A percentile compares a stretch with the other conserved stretches of the same genome.
phyloP scores from a whole-genome alignment of 2,329 filamentous ascomycete genomes.

The Penicillium vulpinum region DNA sequence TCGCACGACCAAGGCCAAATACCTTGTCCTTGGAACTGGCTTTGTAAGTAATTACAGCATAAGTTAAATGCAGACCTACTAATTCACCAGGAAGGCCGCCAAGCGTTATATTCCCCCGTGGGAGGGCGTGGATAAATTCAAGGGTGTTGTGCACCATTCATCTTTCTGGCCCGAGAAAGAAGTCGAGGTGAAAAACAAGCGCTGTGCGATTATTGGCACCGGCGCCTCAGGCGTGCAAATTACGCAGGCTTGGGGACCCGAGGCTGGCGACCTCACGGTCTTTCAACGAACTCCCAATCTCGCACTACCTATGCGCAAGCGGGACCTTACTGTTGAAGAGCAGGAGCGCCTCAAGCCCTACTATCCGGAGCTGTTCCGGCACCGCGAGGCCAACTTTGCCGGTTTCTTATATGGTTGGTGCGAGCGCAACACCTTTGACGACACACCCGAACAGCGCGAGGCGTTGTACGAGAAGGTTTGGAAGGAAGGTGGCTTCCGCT shows the following conservation, averaged over 20 bases:
- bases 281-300: slow-evolving; percentile 69
- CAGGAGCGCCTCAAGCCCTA: slow-evolving; percentile 49
- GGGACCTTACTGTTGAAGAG: slow-evolving; percentile 50
- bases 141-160: slow-evolving; percentile 56
- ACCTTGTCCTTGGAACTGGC: slow-evolving; percentile 50
- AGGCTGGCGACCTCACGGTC: slow-evolving; percentile 56
- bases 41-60: slow-evolving; percentile 28
- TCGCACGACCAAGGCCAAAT: slow-evolving; percentile 41
- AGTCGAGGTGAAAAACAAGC: slow-evolving; percentile 50
- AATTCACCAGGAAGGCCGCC: slow-evolving; percentile 24
- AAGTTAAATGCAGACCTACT: neutral
- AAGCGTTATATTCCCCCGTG: slow-evolving; percentile 47
- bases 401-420: slow-evolving; percentile 61
- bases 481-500: slow-evolving; percentile 55
- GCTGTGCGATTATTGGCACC: slow-evolving; percentile 56
- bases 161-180: slow-evolving; percentile 55
- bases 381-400: slow-evolving; percentile 55
- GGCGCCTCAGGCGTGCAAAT: slow-evolving; percentile 59
- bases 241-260: slow-evolving; percentile 59
- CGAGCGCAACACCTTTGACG: slow-evolving; percentile 58
- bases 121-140: slow-evolving; percentile 46
- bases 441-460: slow-evolving; percentile 52
- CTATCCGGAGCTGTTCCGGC: slow-evolving; percentile 55
- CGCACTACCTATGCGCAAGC: slow-evolving; percentile 61
- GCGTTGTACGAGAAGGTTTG: slow-evolving; percentile 54